Base-by-base conservation (phyloP, 179 eudicot species). In the Carnegiea gigantea region DNA sequence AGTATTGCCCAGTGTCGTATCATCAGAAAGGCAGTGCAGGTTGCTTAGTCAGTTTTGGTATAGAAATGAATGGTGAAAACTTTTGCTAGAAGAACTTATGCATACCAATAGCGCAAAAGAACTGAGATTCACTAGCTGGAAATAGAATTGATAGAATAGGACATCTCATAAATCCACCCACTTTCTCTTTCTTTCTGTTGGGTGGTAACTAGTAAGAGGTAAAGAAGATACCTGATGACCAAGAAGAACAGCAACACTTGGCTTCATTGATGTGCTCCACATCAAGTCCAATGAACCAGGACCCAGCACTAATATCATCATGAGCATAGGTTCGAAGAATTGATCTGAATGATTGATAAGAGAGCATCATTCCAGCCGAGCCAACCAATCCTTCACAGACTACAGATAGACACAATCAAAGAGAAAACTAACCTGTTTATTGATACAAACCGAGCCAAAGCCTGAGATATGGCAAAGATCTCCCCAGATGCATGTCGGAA, bases 401-500 rank as follows among this genome's bases (percentile, higher is more conserved):
- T 44, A 48, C 14, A 48, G 14, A 44, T 4, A 33, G 44, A 60
- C 28, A 36, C 14, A 17, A 13, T 43, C 20, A 71, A 26, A 51
- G 28, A 73, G 49, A 33, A 44, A 38, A 48, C 28, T 54, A 77
- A 95, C 98, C 93, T 92, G 88, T 92, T 95, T 76, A 93, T 89
- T 70, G 95, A 90, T 78, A 93, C 84, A 89, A 92, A 95, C 83
- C 90, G 94, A 75, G 98, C 98, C 86, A 95, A 82, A 30, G 92
- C 88, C 87, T 87, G 89, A 18, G 98, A 92, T 83, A 95, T 85
- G 80, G 88, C 95, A 82, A 86, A 91, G 54, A 93, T 83, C 82
- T 95, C 98, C 44, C 97, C 97, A 70, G 98, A 93, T 82, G 98
- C 98, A 86, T 93, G 98, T 76, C 87, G 89, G 76, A 93, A 93